Evolutionary conservation across 2,329 filamentous ascomycete genomes (phyloP).

Genomic region (Fusarium sambucinum): DNA sequence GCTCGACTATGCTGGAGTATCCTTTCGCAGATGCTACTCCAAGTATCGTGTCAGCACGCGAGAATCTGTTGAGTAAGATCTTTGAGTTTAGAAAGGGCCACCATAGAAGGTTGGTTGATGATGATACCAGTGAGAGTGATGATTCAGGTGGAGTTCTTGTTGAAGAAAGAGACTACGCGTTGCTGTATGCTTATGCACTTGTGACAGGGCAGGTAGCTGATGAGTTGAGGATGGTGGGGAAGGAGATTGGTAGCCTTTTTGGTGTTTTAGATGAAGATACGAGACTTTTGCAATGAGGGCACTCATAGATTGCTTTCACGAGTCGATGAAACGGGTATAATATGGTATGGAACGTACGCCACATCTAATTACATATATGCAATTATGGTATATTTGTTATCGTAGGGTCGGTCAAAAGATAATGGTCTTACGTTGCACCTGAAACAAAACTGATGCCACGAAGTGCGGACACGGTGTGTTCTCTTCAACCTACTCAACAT

Average conservation of each 20-base stretch:
- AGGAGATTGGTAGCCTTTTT: constrained; percentile 55
- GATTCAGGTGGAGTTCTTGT: constrained; percentile 51
- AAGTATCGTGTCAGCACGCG: constrained; percentile 82
- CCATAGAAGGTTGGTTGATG: constrained; percentile 47
- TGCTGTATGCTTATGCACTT: constrained; percentile 89
- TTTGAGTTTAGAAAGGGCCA: constrained; percentile 85
- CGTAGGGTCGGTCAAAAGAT: too few species aligned
- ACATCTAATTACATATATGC: too few species aligned
- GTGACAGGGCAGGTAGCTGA: constrained; percentile 75
- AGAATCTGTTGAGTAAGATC: constrained; percentile 85
- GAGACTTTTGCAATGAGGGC: constrained; percentile 27
- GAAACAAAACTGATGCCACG: too few species aligned
- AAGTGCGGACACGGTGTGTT: too few species aligned
- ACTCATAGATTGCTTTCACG: background rate
- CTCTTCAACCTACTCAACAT: too few species aligned
- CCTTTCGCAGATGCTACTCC: constrained; percentile 90
- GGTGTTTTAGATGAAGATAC: constrained; percentile 42
- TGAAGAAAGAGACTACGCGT: constrained; percentile 85
- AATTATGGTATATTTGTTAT: too few species aligned
- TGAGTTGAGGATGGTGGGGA: constrained; percentile 69
- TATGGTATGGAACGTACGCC: background rate
- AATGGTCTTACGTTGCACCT: too few species aligned
- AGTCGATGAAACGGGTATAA: background rate
- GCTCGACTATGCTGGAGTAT: constrained; percentile 93
- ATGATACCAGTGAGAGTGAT: constrained; percentile 36